phyloP scores from a whole-genome alignment of 2,329 filamentous ascomycete species.

The Talaromyces sp. region DNA sequence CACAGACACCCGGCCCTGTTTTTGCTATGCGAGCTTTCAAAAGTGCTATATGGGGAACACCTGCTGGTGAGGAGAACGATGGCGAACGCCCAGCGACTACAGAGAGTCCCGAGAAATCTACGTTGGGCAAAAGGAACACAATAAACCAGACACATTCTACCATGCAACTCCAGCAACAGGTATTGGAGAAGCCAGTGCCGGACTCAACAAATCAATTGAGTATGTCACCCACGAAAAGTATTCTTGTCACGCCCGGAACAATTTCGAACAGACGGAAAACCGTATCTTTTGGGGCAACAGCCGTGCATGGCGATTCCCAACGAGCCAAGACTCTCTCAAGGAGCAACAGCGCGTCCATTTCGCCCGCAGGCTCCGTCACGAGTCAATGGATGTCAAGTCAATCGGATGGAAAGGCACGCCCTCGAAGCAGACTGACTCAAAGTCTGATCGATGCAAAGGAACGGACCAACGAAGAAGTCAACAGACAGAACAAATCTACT shows the following conservation, averaged over 20 bases:
- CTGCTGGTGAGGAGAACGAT: conserved; percentile 46
- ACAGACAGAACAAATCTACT: conserved; percentile 25
- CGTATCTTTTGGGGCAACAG: conserved; percentile 57
- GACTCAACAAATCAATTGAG: conserved; percentile 31
- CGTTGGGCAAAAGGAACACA: neutral
- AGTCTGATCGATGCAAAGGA: conserved; percentile 40
- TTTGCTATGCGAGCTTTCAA: conserved; percentile 66
- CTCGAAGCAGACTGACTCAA: conserved; percentile 41
- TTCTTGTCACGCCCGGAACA: conserved; percentile 62
- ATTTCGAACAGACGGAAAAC: conserved; percentile 55
- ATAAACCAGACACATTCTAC: conserved; percentile 10
- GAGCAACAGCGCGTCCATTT: conserved; percentile 46
- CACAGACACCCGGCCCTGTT: conserved; percentile 62
- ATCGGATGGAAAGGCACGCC: conserved; percentile 32
- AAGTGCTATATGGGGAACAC: conserved; percentile 62
- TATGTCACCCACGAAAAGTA: conserved; percentile 57
- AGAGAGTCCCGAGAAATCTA: neutral
- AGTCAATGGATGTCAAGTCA: conserved; percentile 38
- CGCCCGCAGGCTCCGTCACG: conserved; percentile 47
- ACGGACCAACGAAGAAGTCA: conserved; percentile 20
- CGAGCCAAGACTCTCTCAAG: conserved; percentile 42
- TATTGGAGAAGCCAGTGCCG: conserved; percentile 23
- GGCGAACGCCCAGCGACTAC: conserved; percentile 17
- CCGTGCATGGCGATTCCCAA: conserved; percentile 55
- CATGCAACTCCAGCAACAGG: conserved; percentile 24